Conservation (phyloP, 2,329 filamentous ascomycete genomes). For the Aspergillus carbonarius region DNA sequence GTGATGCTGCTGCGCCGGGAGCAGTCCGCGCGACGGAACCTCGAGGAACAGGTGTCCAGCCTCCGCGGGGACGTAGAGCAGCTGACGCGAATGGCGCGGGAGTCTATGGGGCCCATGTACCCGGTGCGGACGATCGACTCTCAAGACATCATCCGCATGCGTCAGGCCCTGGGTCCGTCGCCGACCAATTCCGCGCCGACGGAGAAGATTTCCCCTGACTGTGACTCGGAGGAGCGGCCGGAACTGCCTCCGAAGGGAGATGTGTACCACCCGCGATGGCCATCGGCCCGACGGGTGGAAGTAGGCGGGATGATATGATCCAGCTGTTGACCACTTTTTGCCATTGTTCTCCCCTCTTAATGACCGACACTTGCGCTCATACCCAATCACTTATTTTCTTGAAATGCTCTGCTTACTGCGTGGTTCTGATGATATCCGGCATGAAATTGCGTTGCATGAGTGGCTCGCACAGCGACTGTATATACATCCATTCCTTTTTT, state of each 20-base stretch:
- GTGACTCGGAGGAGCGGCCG: constrained; percentile 27
- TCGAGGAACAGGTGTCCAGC: constrained; percentile 45
- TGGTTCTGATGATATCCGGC: neutral
- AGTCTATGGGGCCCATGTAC: constrained; percentile 35
- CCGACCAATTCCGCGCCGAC: constrained; percentile 16
- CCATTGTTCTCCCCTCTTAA: neutral
- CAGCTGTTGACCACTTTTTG: neutral
- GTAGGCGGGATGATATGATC: constrained; percentile 33
- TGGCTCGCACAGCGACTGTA: neutral
- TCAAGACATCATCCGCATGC: constrained; percentile 31
- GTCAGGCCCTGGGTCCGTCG: constrained; percentile 24
- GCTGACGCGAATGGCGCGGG: constrained; percentile 32
- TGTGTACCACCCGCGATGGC: constrained; percentile 27
- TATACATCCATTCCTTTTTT: neutral
- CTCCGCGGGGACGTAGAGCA: constrained; percentile 44
- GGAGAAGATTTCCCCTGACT: constrained; percentile 22
- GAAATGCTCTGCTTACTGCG: neutral
- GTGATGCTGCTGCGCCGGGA: constrained; percentile 48
- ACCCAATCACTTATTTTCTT: neutral
- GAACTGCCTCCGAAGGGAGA: constrained; percentile 22
- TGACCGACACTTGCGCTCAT: neutral
- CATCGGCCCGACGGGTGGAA: constrained; percentile 24
- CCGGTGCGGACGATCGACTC: constrained; percentile 34
- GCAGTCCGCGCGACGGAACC: constrained; percentile 45
- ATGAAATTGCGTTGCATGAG: neutral